Percentiles rank a stretch among this genome's conserved stretches.
phyloP scores from a whole-genome alignment of 352 stramenopile genomes.

The Pythium biforme region DNA sequence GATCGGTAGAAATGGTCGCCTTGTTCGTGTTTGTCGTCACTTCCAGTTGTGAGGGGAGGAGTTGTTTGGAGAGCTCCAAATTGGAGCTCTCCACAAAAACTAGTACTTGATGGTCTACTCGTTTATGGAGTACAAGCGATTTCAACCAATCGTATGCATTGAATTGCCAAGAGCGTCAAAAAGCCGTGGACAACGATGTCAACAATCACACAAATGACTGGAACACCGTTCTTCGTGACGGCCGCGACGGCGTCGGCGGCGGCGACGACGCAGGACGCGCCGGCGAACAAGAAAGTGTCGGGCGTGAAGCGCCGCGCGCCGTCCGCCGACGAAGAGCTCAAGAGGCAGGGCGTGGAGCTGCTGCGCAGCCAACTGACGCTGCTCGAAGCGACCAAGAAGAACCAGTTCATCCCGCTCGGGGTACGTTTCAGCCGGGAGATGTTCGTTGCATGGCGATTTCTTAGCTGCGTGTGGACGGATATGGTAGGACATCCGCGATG shows the following conservation, averaged over 20 bases:
- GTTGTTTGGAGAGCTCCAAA: no score
- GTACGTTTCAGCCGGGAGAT: no score
- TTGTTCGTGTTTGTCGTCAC: slow-evolving; percentile 49
- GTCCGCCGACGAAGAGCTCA: slow-evolving; percentile 13
- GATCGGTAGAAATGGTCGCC: slow-evolving; percentile 9
- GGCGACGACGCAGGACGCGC: neutral
- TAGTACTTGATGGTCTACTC: slow-evolving; percentile 3
- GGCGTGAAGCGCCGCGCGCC: slow-evolving; percentile 30
- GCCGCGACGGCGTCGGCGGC: slow-evolving; percentile 29
- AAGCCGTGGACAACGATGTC: no score
- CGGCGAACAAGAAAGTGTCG: slow-evolving; percentile 6
- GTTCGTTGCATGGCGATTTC: neutral
- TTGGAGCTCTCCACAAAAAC: neutral
- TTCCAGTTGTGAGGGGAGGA: slow-evolving; percentile 41
- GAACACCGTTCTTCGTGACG: slow-evolving; percentile 47
- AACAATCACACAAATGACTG: slow-evolving; percentile 43
- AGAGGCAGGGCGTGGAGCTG: slow-evolving; percentile 23
- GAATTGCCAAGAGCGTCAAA: no score
- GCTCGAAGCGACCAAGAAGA: slow-evolving; percentile 34
- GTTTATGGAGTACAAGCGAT: neutral
- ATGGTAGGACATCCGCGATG: slow-evolving; percentile 59
- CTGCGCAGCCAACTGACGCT: slow-evolving; percentile 41
- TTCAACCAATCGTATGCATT: slow-evolving; percentile 17
- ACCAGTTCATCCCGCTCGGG: slow-evolving; percentile 40
- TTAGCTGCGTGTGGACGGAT: neutral